Conservation (phyloP, 352 stramenopile genomes). For the Pythium monospermum region DNA sequence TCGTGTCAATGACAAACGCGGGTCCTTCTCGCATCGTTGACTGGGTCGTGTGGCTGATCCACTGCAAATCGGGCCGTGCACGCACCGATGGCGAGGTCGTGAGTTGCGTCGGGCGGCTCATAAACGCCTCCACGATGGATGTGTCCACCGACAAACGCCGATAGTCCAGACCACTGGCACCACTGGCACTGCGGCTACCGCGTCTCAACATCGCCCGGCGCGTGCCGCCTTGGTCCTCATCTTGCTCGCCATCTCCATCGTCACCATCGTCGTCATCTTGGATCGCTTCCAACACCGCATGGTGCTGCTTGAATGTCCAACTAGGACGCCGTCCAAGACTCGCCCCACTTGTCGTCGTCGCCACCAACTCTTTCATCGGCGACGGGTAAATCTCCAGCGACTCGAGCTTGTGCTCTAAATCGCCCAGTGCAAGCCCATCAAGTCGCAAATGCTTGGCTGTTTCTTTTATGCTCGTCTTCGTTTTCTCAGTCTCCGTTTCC, state of each 20-base stretch:
- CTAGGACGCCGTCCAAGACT: constrained; percentile 36
- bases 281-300: constrained; percentile 46
- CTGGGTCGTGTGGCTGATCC: constrained; percentile 28
- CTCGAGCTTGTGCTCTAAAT: constrained; percentile 51
- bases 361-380: constrained; percentile 45
- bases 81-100: constrained; percentile 40
- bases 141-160: constrained; percentile 17
- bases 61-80: constrained; percentile 36
- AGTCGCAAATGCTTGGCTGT: neutral
- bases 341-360: neutral
- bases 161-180: neutral
- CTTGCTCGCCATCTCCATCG: constrained; percentile 15
- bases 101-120: constrained; percentile 20
- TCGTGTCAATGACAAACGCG: constrained; percentile 28
- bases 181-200: neutral
- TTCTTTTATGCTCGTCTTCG: neutral
- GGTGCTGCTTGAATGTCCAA: constrained; percentile 60
- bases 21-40: too few species aligned
- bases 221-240: neutral
- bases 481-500: neutral
- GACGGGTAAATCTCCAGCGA: constrained; percentile 60
- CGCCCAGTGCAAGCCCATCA: constrained; percentile 31
- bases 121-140: neutral
- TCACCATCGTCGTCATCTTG: constrained; percentile 44
- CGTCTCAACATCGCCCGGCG: neutral